Percentiles rank a stretch among this genome's conserved stretches.
phyloP scores from a whole-genome alignment of 129 eudicot species.

The Logfia minima region DNA sequence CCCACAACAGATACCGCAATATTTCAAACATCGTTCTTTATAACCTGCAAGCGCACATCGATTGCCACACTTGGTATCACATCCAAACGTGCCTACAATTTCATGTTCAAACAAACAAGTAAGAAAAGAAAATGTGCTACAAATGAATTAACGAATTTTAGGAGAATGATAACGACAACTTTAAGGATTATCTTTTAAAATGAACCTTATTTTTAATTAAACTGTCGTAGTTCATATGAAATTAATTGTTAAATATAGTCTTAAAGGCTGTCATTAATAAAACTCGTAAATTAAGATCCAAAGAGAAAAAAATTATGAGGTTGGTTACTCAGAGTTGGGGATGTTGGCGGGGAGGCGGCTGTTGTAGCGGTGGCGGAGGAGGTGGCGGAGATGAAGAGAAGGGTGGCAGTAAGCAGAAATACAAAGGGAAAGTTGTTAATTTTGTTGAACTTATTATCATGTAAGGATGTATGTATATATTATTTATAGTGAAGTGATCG shows the following conservation, averaged over 20 bases:
- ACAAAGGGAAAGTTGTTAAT: conserved; percentile 20
- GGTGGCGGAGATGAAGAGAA: conserved; percentile 20
- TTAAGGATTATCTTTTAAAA: no score
- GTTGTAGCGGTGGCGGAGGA: neutral
- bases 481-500: conserved; percentile 16
- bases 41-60: conserved; percentile 42
- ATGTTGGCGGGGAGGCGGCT: conserved; percentile 10
- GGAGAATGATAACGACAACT: neutral
- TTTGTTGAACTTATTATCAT: conserved; percentile 13
- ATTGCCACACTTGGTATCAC: conserved; percentile 38
- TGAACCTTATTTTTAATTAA: no score
- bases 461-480: neutral
- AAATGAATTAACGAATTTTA: neutral
- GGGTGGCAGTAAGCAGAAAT: conserved; percentile 22
- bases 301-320: neutral
- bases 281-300: neutral
- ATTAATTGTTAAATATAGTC: no score
- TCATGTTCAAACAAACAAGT: neutral
- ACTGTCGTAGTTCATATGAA: no score
- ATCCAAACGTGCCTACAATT: conserved; percentile 20
- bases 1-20: conserved; percentile 55
- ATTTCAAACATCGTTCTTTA: conserved; percentile 47
- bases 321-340: conserved; percentile 20
- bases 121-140: neutral
- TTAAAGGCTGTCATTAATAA: neutral